These are phyloP conservation scores for Chlamydomonas schloesseri DNA, from an alignment of 139 green algal species.

Conservation along the genomic window DNA sequence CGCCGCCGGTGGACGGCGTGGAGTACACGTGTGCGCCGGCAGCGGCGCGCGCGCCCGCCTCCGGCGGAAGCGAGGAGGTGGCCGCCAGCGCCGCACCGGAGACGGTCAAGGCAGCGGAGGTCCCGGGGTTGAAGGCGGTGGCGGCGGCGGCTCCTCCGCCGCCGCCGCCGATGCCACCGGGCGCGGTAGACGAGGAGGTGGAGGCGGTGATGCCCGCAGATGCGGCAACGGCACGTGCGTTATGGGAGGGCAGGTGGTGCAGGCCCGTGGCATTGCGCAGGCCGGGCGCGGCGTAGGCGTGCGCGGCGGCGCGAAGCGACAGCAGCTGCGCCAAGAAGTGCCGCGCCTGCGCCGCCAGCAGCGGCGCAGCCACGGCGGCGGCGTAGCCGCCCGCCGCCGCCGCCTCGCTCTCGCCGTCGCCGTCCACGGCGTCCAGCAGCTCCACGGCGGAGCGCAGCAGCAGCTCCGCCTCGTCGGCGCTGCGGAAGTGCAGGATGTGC, in stretches of 20 bases:
- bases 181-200: not conserved
- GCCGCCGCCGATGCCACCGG: not conserved
- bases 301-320: not conserved
- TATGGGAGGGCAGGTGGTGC: not conserved
- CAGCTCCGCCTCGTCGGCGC: slow-evolving; percentile 17
- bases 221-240: too few species aligned
- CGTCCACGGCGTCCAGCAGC: not conserved
- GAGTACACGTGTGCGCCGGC: too few species aligned
- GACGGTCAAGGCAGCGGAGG: too few species aligned
- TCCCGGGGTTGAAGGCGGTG: not conserved
- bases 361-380: not conserved
- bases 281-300: not conserved
- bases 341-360: slow-evolving; percentile 29
- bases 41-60: too few species aligned
- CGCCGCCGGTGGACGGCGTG: not conserved
- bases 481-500: slow-evolving; percentile 4
- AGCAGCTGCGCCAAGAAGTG: slow-evolving; percentile 22
- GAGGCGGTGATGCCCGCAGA: not conserved
- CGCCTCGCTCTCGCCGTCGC: not conserved
- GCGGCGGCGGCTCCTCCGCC: not conserved
- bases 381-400: not conserved
- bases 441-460: slow-evolving; percentile 1
- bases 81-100: not conserved
- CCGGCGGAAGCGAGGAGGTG: too few species aligned
- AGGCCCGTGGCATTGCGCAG: not conserved